Evolutionary conservation across 768 basidiomycete species (phyloP), one percentile per base, ranked within the genome.

Genomic region (Pulveroboletus frians): DNA sequence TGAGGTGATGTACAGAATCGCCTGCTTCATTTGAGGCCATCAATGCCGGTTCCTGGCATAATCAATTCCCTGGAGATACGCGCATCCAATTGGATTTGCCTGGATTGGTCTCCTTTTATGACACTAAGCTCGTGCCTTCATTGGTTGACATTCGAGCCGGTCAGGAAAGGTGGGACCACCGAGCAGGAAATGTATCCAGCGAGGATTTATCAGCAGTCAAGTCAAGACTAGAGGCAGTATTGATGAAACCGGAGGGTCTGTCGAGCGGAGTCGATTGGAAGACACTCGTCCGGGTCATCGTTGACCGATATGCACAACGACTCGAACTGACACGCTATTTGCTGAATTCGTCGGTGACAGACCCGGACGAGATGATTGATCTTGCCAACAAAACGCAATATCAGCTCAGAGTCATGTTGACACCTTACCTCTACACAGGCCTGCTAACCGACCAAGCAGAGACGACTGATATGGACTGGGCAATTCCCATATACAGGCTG

Each of bases 101-200:
- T 10, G 53, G 64, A 13, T 37, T 73, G n/a, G 50, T 71, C 9
- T 71, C 72, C 4, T 68, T 73, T 54, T 73, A 73, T 21, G 69
- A 73, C 42, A 59, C 60, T 5, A 30, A 54, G 29, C 62, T 69
- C 3, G 59, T 30, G 1, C 68, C 68, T 7, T 71, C 69, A 4
- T 54, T 72, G 14, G 46, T 70, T 15, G 9, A 29, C 5, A 36
- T 51, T 23, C 63, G 71, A 29, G 53, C 51, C 1, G 57, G 56
- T 0, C 49, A 53, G 36, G 59, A 66, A 18, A 62, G 69, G 15
- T 59, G 58, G 54, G 59, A 64, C 15, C 69, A 72, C 46, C 69
- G 71, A 3, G 43, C 58, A 2, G 36, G 41, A 30, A 54, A 59
- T 20, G 60, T 69, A 31, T 65, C 64, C 4, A 35, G 37, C 1